Evolutionary conservation across 164 flowering plant genomes (phyloP), one percentile per base, ranked within the genome.

Genomic region (Dillenia suffruticosa): DNA sequence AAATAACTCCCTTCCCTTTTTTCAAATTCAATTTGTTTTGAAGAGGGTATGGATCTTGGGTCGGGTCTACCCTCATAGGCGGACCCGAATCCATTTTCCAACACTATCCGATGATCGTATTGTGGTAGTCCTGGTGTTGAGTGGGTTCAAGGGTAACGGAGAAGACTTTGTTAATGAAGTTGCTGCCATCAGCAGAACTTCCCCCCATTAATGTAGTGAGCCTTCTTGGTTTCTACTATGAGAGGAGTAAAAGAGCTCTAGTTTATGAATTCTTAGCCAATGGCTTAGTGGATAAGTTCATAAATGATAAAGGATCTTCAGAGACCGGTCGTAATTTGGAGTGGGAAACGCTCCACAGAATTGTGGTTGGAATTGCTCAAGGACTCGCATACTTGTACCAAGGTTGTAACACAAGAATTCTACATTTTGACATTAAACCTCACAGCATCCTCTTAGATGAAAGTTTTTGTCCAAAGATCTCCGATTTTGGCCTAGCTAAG

Each of bases 401-500:
- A 19, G 22, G 22, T 1, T 19, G 22, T 19, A 19, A 19, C 22
- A 19, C 22, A 19, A 1, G 22, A 19, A 19, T 1, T 19, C 22
- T 19, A 1, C 22, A 19, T 19, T 19, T 19, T 19, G 22, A 19
- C 22, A 19, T 19, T 1, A 19, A 19, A 19, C 22, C 22, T 19
- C 22, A 19, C 22, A 19, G 1, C 22, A 19, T 19, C 22, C 22
- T 19, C 22, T 67, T 76, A 2, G 74, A 67, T 49, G 63, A 49
- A 17, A 51, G 72, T 12, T 67, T 69, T 12, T 57, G 58, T 43
- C 80, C 74, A 1, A 73, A 73, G 48, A 70, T 73, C 12, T 70
- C 77, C 2, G 77, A 76, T 59, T 76, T 72, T 51, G 76, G 80
- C 9, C 68, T 73, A 0, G 76, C 80, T 2, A 76, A 68, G 51